Percentiles rank a stretch among this genome's conserved stretches.
phyloP scores from a whole-genome alignment of 768 basidiomycete genomes.

The Hypholoma fasciculare region DNA sequence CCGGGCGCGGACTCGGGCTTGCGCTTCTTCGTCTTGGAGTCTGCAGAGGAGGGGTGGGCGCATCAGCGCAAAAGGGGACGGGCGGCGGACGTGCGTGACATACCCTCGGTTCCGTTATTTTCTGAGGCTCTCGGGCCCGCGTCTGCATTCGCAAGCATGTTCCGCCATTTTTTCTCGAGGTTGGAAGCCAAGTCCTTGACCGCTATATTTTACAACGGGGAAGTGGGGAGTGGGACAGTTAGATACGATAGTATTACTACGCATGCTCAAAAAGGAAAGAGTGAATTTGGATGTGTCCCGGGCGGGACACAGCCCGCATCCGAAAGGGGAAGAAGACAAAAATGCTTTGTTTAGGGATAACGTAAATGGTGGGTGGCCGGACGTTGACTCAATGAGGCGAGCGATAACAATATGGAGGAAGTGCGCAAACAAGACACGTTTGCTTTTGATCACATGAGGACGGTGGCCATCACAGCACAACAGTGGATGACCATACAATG shows the following conservation, averaged over 20 bases:
- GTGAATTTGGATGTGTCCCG: constrained; percentile 4
- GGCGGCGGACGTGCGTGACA: constrained; percentile 55
- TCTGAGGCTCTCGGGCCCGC: constrained; percentile 39
- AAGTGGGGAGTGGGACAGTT: constrained; percentile 46
- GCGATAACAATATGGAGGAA: constrained; percentile 6
- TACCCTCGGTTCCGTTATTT: constrained; percentile 64
- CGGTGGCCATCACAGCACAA: constrained; percentile 9
- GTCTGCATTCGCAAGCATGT: constrained; percentile 48
- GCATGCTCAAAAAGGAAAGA: constrained; percentile 27
- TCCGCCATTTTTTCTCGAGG: constrained; percentile 82
- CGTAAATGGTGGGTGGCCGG: background rate
- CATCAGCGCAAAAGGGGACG: constrained; percentile 10
- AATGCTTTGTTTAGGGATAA: constrained; percentile 5
- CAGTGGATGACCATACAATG: background rate
- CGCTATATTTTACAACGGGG: constrained; percentile 52
- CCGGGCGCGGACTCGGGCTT: constrained; percentile 52
- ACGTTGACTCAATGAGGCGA: constrained; percentile 6
- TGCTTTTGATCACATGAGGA: constrained; percentile 17
- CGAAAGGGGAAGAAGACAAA: background rate
- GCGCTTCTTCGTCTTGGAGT: constrained; percentile 70
- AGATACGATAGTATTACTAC: constrained; percentile 62
- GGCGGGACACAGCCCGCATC: background rate
- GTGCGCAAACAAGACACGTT: background rate
- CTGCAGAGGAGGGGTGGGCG: constrained; percentile 33
- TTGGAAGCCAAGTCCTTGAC: constrained; percentile 93